Base-by-base conservation (phyloP, 805 yeast species). In the Saturnispora serradocipensis region DNA sequence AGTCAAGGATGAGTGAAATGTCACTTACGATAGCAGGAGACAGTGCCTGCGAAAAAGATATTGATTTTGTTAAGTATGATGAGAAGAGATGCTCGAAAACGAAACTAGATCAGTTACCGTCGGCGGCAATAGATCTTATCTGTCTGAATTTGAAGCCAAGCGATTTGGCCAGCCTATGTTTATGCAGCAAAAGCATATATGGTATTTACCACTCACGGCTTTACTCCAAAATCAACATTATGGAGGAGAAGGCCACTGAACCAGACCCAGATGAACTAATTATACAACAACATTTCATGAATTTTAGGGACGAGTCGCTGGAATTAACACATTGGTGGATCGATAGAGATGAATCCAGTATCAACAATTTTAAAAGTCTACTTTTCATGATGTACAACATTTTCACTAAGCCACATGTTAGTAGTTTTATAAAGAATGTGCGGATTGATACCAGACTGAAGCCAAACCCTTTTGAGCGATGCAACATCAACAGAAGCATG, bases 321-420 rank as follows among this genome's bases (percentile, higher is more conserved):
- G 55, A 55, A 28, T 32, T 28, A 6, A 50, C 52, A 24, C 48
- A 48, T 43, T 49, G 55, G 56, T 52, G 53, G 52, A 50, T 53
- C 18, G 42, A 49, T 22, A 32, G 48, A 8, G 45, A 53, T 16
- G 46, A 48, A 11, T 36, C 56, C 2, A 36, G 43, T n/a, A 34
- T 55, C 5, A 38, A 24, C 4, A 32, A 51, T 4, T 40, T 59
- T 1, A 56, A 53, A 44, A 52, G 52, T 9, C 49, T 62, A 4
- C 40, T 63, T 25, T 40, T 45, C 2, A 43, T 63, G 44, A 45
- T 58, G 4, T 60, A 61, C 38, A 50, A 59, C 2, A 25, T 60
- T 13, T 35, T 63, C n/a, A 44, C 42, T 11, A 35, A 54, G 38
- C 53, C 53, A 2, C 43, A 36, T 0, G 39, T 52, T 30, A 64